phyloP scores from a whole-genome alignment of 2,329 filamentous ascomycete species.

The Trichoderma sp. region DNA sequence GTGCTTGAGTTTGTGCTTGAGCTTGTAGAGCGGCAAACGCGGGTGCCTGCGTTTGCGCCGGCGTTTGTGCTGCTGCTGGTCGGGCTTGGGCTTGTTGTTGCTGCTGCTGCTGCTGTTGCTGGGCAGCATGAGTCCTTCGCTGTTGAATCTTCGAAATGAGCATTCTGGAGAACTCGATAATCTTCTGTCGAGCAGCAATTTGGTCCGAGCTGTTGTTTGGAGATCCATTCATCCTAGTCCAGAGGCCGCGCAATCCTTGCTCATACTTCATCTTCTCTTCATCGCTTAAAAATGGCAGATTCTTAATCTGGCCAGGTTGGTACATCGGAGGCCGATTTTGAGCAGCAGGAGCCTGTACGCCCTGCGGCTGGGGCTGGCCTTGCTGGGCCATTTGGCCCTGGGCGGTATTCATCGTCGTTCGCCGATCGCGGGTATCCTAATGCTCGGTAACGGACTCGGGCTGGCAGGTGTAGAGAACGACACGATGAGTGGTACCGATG shows the following conservation, averaged over 20 bases:
- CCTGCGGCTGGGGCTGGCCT: conserved; percentile 25
- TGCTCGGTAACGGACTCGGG: neutral
- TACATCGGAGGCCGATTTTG: conserved; percentile 42
- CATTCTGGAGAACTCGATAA: conserved; percentile 59
- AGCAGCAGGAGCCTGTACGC: conserved; percentile 26
- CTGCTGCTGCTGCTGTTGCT: conserved; percentile 31
- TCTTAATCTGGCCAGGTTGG: conserved; percentile 51
- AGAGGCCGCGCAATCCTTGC: conserved; percentile 51
- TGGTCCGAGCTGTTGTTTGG: conserved; percentile 48
- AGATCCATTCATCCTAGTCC: conserved; percentile 49
- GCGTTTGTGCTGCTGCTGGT: conserved; percentile 24
- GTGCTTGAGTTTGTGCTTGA: conserved; percentile 27
- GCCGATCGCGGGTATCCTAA: neutral
- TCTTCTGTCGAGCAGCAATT: conserved; percentile 52
- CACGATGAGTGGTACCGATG: neutral
- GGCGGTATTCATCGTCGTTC: conserved; percentile 27
- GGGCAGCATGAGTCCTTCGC: conserved; percentile 36
- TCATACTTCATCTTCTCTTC: conserved; percentile 60
- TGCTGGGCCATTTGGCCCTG: conserved; percentile 27
- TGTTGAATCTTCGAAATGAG: conserved; percentile 51
- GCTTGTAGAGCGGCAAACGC: no score
- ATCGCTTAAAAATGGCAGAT: conserved; percentile 47
- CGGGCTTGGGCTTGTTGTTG: no score
- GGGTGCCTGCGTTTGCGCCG: conserved; percentile 23
- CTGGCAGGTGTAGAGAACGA: neutral